Base-by-base conservation (phyloP, 2,329 filamentous ascomycete species). In the Fusarium kyushuense region DNA sequence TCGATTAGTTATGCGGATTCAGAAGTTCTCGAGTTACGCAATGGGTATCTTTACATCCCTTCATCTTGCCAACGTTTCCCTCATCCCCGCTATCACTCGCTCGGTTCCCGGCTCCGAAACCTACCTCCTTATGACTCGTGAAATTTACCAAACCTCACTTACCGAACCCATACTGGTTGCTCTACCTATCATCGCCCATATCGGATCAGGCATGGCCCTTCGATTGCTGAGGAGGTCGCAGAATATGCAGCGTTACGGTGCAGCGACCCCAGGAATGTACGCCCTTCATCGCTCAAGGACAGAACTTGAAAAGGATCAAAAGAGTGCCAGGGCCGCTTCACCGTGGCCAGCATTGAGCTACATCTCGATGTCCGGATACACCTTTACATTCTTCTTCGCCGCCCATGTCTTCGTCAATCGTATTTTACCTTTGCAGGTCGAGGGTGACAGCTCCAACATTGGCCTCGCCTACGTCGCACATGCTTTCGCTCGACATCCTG, bases 11-110 rank as follows among this genome's bases (percentile, higher is more conserved):
- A 75, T 74, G 46, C 88, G 92, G 47, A 84, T 96, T 35, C 96
- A 98, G 79, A 91, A 89, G 77, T 97, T 97, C 83, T 96, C 93
- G 1, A 93, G 92, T 70, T 96, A 97, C 81, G 89, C 92, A 69
- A 94, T 93, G 75, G 88, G 88, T 65, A 81, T 92, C 69, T 97
- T 95, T 81, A 86, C 90, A 33, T 84, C 88, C 30, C 84, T 96
- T 58, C 94, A 97, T 81, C 83, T 96, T 65, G 85, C 89, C 74
- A 97, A 94, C 73, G 95, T 93, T 33, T 92, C 92, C 10, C 78
- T 97, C 42, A 90, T 96, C 68, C 94, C 93, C 1, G 87, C 96
- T 36, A 72, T 90, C 49, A 93, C 92, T 40, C 87, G 85, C 58
- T 93, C 91, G 45, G 87, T 96, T 9, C 82, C 90, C 11, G 86